Percentiles rank a stretch among this genome's conserved stretches.
Evolutionary conservation across 495 filamentous ascomycete genomes (phyloP).

Genomic region (Penicillium simplicissimum): DNA sequence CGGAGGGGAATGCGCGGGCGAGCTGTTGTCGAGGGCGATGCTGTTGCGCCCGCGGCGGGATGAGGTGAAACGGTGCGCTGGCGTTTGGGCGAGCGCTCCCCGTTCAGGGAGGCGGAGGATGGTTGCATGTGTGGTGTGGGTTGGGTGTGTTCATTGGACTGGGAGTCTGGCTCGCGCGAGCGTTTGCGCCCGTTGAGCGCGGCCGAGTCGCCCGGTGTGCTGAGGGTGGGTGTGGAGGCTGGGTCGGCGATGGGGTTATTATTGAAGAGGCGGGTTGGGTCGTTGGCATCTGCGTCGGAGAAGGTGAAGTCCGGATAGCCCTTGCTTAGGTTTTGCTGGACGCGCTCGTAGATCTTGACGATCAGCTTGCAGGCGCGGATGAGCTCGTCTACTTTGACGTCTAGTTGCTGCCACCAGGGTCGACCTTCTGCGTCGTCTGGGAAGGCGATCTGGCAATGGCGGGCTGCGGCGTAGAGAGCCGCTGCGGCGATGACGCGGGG

Average conservation of each 20-base stretch:
- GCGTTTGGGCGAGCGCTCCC: slow-evolving; percentile 43
- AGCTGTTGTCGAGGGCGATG: slow-evolving; percentile 7
- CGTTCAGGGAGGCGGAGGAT: slow-evolving; percentile 25
- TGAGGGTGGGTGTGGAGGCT: slow-evolving; percentile 15
- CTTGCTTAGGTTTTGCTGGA: slow-evolving; percentile 48
- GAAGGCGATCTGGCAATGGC: slow-evolving; percentile 66
- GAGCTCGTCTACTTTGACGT: slow-evolving; percentile 62
- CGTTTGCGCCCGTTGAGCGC: slow-evolving; percentile 40
- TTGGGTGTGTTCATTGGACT: slow-evolving; percentile 12
- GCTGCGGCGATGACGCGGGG: slow-evolving; percentile 79
- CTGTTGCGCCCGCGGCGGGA: slow-evolving; percentile 1
- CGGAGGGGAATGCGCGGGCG: slow-evolving; percentile 26
- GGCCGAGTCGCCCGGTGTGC: slow-evolving; percentile 24
- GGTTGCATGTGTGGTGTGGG: slow-evolving; percentile 9
- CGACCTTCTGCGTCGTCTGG: slow-evolving; percentile 70
- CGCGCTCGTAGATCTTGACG: slow-evolving; percentile 72
- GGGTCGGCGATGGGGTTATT: slow-evolving; percentile 18
- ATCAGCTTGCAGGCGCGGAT: slow-evolving; percentile 67
- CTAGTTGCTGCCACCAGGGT: slow-evolving; percentile 82
- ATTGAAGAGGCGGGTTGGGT: slow-evolving; percentile 34
- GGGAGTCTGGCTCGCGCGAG: slow-evolving; percentile 45
- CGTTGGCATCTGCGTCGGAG: slow-evolving; percentile 30
- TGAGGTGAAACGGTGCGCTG: slow-evolving; percentile 36
- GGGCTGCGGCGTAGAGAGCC: slow-evolving; percentile 80
- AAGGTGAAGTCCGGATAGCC: slow-evolving; percentile 39